Evolutionary conservation across 1,284 basidiomycete genomes (phyloP), one percentile per base, ranked within the genome.

Genomic region (Heterobasidion parviporum): DNA sequence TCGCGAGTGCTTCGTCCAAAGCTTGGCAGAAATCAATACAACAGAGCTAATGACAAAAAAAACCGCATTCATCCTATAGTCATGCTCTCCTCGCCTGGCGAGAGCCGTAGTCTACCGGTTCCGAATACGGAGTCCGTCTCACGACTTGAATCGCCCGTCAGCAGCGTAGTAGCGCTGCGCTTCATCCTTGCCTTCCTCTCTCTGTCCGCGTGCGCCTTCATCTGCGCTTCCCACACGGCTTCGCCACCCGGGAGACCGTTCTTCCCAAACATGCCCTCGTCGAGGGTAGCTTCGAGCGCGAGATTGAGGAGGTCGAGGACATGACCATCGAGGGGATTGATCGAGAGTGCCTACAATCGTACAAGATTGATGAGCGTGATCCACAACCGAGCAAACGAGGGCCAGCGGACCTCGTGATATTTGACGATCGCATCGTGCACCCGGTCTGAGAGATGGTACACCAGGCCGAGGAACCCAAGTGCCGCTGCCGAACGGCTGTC

Each of bases 321-420:
- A 65, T 94, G 87, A 1, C 87, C 80, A 63, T 97, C 95, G 60
- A 93, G 88, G 0, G 93, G 92, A 55, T 90, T 81, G 55, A 97
- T 78, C 54, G 89, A 87, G 47, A 97, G 73, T 0, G 93, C 87
- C 84, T 94, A 54, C 12, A 57, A 34, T 3, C 4, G 43, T 41
- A n/a, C n/a, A 26, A 26, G 26, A 26, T 3, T 26, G 26, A 26
- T 26, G 26, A 26, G 26, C 26, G 5, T 26, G 26, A 26, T 26
- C 26, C 26, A 26, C 5, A 26, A 26, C 6, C 26, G 26, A 26
- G 26, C 26, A 26, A 9, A 36, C 16, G 14, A 50, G 12, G 49
- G 26, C 3, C 18, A 32, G 34, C 32, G 34, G n/a, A 48, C 46
- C 26, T 94, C 88, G 67, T 98, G 94, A 64, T 95, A 97, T 58